phyloP scores from a whole-genome alignment of 73 alveolate genomes.

The Diophrys sp. region DNA sequence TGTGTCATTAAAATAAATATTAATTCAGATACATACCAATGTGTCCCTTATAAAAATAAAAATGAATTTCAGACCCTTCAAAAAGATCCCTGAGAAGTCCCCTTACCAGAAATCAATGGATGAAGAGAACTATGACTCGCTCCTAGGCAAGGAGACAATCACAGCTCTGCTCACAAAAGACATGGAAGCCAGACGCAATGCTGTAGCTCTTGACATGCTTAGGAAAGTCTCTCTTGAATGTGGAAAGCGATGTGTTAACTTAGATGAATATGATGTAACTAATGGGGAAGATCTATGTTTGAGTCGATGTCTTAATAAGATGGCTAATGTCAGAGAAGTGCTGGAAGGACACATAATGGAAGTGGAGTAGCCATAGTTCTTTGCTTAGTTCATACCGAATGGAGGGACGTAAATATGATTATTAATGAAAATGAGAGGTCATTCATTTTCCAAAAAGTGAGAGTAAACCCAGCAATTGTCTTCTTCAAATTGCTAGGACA shows the following conservation, averaged over 20 bases:
- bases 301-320: background rate
- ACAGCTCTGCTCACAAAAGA: background rate
- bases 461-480: no score
- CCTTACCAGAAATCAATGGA: background rate
- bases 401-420: no score
- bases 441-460: no score
- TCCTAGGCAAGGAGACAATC: background rate
- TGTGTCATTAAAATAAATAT: no score
- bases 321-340: background rate
- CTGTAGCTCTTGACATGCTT: background rate
- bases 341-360: slow-evolving; percentile 1
- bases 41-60: no score
- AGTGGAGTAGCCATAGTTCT: background rate
- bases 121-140: background rate
- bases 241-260: background rate
- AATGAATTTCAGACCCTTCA: background rate
- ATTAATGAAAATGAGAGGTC: no score
- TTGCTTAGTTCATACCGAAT: background rate
- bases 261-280: background rate
- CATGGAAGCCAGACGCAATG: background rate
- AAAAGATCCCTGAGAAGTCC: background rate
- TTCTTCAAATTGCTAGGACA: no score
- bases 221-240: slow-evolving; percentile 4
- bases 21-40: no score
- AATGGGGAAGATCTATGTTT: slow-evolving; percentile 2